Conservation (phyloP, 257 asterid genomes). For the Anisodus acutangulus region DNA sequence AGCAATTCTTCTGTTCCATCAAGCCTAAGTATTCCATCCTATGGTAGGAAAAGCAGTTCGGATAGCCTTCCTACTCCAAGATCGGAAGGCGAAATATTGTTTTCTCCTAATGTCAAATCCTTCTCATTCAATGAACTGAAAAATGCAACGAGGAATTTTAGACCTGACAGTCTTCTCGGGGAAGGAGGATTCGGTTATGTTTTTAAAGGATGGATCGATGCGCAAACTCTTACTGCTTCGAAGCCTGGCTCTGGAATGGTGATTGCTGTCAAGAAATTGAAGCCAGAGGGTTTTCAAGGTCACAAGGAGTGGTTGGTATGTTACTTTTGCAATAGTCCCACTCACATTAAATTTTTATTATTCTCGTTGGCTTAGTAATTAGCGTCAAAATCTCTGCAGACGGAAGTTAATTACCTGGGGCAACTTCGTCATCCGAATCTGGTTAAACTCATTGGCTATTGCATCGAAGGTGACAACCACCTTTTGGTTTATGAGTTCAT, state of each 20-base stretch:
- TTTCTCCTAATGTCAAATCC: conserved; percentile 76
- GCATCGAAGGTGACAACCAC: conserved; percentile 85
- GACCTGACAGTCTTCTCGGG: conserved; percentile 93
- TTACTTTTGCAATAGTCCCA: not conserved
- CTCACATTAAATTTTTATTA: not conserved
- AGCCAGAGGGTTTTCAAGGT: conserved; percentile 97
- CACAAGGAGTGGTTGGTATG: conserved; percentile 99
- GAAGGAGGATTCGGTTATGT: conserved; percentile 98
- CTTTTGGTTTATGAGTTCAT: conserved; percentile 94
- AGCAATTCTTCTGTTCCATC: conserved; percentile 59
- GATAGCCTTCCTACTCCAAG: conserved; percentile 84
- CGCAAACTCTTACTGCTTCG: conserved; percentile 65
- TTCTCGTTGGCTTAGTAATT: not conserved
- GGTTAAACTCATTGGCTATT: conserved; percentile 92
- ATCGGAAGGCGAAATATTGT: conserved; percentile 80
- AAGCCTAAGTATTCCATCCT: conserved; percentile 55
- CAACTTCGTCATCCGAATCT: conserved; percentile 91
- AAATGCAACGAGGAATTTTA: conserved; percentile 85
- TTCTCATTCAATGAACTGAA: conserved; percentile 77
- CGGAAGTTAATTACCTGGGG: conserved; percentile 92
- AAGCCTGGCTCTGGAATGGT: conserved; percentile 90
- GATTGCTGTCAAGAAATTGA: conserved; percentile 90
- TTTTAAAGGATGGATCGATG: conserved; percentile 96
- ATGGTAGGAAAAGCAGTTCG: conserved; percentile 60
- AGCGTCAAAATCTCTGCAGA: conserved; percentile 53